These are phyloP conservation scores for Diutina neorugosa DNA, from an alignment of 1,139 yeast species.

Conservation along the genomic window DNA sequence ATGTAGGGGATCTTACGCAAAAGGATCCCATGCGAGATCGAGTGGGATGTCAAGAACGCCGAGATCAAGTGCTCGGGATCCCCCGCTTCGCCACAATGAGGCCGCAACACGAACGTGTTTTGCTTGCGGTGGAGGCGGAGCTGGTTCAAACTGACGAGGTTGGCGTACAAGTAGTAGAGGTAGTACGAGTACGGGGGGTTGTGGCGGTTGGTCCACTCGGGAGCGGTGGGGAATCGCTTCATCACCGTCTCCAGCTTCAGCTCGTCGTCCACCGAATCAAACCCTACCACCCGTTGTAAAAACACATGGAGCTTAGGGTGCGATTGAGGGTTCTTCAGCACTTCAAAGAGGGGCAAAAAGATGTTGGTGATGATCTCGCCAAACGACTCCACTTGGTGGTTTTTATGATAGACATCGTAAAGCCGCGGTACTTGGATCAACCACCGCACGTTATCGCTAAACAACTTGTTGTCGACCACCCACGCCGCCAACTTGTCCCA, in stretches of 20 bases:
- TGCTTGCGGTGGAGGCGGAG: conserved; percentile 65
- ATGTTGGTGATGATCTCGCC: conserved; percentile 67
- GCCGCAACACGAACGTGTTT: conserved; percentile 86
- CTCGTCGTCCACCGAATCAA: conserved; percentile 97
- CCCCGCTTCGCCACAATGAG: conserved; percentile 99
- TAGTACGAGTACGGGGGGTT: conserved; percentile 99
- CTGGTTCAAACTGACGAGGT: conserved; percentile 72
- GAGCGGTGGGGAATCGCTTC: conserved; percentile 75
- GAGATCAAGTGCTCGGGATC: conserved; percentile 94
- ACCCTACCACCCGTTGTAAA: conserved; percentile 89
- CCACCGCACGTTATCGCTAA: conserved; percentile 96
- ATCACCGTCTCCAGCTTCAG: conserved; percentile 78
- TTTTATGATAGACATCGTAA: conserved; percentile 76
- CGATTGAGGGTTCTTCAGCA: conserved; percentile 65
- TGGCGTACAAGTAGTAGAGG: conserved; percentile 77
- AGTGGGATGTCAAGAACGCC: conserved; percentile 81
- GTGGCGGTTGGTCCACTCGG: conserved; percentile 59
- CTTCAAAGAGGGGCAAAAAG: conserved; percentile 88
- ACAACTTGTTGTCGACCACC: conserved; percentile 86
- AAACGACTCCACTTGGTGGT: conserved; percentile 59
- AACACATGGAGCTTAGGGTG: conserved; percentile 86
- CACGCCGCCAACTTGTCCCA: conserved; percentile 95
- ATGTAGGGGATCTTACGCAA: conserved; percentile 88
- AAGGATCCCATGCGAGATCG: conserved; percentile 90
- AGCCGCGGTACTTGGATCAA: conserved; percentile 88